Conservation (phyloP, 2,329 filamentous ascomycete genomes). For the Falciphora oryzae region DNA sequence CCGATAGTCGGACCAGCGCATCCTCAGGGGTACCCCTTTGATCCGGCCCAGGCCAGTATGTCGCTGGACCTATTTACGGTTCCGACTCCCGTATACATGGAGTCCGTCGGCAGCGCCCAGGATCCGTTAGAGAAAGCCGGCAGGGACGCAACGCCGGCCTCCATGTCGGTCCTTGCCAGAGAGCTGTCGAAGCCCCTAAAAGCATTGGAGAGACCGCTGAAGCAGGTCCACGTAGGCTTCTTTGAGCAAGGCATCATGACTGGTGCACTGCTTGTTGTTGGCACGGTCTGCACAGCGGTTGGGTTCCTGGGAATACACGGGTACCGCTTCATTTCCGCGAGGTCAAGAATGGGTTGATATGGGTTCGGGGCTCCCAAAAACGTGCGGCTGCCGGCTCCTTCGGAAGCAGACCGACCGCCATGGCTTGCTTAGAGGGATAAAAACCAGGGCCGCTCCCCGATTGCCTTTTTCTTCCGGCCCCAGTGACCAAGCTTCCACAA, state of each 20-base stretch:
- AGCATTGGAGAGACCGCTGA: neutral
- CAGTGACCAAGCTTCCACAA: no score
- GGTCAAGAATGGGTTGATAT: neutral
- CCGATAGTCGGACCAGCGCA: conserved; percentile 1
- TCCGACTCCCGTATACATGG: conserved; percentile 3
- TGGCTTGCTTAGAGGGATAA: no score
- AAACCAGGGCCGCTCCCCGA: no score
- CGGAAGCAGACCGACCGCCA: no score
- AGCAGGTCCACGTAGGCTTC: neutral
- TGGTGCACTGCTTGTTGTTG: neutral
- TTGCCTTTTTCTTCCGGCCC: no score
- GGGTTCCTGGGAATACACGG: neutral
- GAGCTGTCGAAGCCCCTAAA: neutral
- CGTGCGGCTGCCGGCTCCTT: no score
- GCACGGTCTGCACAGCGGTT: neutral
- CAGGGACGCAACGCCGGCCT: neutral
- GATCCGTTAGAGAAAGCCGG: neutral
- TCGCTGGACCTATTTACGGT: conserved; percentile 3
- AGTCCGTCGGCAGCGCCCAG: neutral
- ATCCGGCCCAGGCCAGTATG: neutral
- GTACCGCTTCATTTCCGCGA: neutral
- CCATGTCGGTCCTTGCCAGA: neutral
- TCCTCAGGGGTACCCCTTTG: neutral
- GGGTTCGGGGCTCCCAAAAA: no score
- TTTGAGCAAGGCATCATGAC: conserved; percentile 8